Evolutionary conservation across 2,329 filamentous ascomycete genomes (phyloP), one percentile per base, ranked within the genome.

Genomic region (Botryotinia narcissicola): DNA sequence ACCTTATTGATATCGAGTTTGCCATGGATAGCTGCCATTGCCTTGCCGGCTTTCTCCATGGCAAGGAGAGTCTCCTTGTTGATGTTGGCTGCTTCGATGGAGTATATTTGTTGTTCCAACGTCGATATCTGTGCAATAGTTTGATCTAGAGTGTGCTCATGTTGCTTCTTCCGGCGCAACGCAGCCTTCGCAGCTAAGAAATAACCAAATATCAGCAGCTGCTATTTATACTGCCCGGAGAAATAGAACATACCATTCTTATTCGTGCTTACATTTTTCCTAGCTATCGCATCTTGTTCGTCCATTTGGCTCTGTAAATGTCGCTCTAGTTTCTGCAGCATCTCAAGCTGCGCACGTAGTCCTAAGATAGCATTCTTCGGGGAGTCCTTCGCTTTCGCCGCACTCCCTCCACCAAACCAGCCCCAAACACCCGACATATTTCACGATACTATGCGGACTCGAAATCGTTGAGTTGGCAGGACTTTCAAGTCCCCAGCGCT

Each of bases 31-130:
- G 91, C 86, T 85, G 95, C 92, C 95, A 99, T 98, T 51, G 95
- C 96, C 75, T 90, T 86, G 77, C 93, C 91, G 18, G 96, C 95
- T 81, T 91, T 91, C 88, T 97, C 92, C 94, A 99, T 98, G 12
- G 95, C 95, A 78, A 92, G 89, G 77, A 98, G 87, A 20, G 96
- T 99, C 86, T 98, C 95, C 84, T 95, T 91, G 87, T 99, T 99
- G 86, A 99, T 98, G 83, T 98, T 99, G 75, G 96, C 96, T 66
- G 95, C 94, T 84, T 99, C 96, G 85, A 99, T 98, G 74, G 93
- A 92, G 83, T 96, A 96, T 81, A 98, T 97, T 83, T 99, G 94
- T 81, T 95, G 92, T 83, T 99, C 96, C 62, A 99, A 87, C 35
- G 96, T 97, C 79, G 91, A 90, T 81, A 98, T 97, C 84, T 98